Base-by-base conservation (phyloP, 2,329 filamentous ascomycete genomes). In the Colletotrichum sojae region DNA sequence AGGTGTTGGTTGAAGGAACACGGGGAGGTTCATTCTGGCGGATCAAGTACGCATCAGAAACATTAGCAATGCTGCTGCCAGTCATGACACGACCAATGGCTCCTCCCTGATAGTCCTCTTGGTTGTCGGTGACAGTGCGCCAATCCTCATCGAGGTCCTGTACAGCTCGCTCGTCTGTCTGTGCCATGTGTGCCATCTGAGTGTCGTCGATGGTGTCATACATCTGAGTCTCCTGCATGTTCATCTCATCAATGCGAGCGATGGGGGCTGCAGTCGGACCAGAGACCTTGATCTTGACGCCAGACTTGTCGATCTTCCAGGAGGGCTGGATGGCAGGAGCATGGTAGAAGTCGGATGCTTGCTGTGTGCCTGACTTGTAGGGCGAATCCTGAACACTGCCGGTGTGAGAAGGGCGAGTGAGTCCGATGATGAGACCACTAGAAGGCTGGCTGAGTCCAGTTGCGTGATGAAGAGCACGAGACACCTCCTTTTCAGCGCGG, bases 31-130 rank as follows among this genome's bases (percentile, higher is more conserved):
- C 22, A 5, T 45, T 31, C 27, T 59, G 58, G 8, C 62, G 49
- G 18, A n/a, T 22, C 2, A 71, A 40, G 6, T 66, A 43, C 18
- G 40, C 40, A 16, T 72, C 71, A 25, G 71, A 72, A 45, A 69
- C 66, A 13, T 72, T 69, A 31, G 71, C 71, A 10, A 72, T 69
- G 55, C 71, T 72, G 65, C 71, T 72, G n/a, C 71, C 71, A 49
- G 60, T 69, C 49, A 71, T 63, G 6, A 69, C 54, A 6, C 69
- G 58, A 16, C 71, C 69, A 20, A 72, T 31, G 40, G 49, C 36
- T 8, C 60, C 53, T 39, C 22, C 12, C 16, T 48, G 51, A 6
- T 49, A 53, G 15, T 51, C 55, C 10, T 52, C 40, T 27, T 52
- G 65, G 27, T 72, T 69, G 5, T 72, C 71, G 13, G 65, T 64